Evolutionary conservation across 495 filamentous ascomycete species (phyloP), one percentile per base, ranked within the genome.

Genomic region (Jackrogersella multiformis): DNA sequence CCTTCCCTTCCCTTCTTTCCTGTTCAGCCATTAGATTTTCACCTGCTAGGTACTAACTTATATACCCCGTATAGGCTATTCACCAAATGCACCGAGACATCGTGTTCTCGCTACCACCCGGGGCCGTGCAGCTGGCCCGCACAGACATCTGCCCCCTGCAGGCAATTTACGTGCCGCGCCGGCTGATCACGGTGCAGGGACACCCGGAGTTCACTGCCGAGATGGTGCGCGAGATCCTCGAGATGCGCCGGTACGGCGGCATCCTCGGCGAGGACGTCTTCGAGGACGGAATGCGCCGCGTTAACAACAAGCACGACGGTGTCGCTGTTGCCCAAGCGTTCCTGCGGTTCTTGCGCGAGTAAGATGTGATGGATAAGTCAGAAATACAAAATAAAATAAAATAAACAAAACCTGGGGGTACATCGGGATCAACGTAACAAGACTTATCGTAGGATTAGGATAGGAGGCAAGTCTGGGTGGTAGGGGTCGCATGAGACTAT

Each of bases 41-140:
- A n/a, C n/a, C n/a, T n/a, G n/a, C n/a, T n/a, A n/a, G n/a, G n/a
- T n/a, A n/a, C 10, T 7, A 9, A n/a, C 12, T 12, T 20, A n/a
- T 46, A 55, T 45, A 24, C 18, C 9, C 20, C 39, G 8, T 10
- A 15, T 57, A 96, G 93, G 84, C 82, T 35, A 85, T 97, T 51
- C 88, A 93, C 68, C 93, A 97, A 78, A 96, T 96, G 93, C 93
- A 98, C 78, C 85, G 85, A 42, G 94, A 97, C 72, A 85, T 91
- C 28, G 89, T 94, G n/a, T 82, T 78, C 59, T 72, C 81, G 9
- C 84, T 87, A 15, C 93, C 94, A 0, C 68, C 79, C 0, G 85
- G 83, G 24, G 86, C 88, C 12, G 80, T 88, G 36, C 68, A 80
- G 5, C 83, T 97, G 0, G 93, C 89, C 5, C 82, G 82, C 13